Evolutionary conservation across 768 basidiomycete species (phyloP).

Genomic region (Lactarius tabidus): DNA sequence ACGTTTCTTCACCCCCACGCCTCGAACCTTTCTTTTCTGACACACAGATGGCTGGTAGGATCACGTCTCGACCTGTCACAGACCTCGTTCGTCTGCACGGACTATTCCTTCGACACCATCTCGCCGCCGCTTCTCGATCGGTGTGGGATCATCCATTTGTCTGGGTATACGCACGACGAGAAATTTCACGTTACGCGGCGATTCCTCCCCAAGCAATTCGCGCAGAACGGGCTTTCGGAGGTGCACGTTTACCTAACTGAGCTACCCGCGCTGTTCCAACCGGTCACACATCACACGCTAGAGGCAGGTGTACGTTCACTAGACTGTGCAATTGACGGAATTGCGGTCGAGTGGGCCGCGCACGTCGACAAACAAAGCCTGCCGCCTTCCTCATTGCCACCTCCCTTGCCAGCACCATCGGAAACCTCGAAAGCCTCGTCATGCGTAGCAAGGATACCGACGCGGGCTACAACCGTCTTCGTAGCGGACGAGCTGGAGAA

Average conservation of each 20-base stretch:
- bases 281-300: constrained; percentile 74
- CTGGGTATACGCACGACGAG: constrained; percentile 85
- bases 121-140: too few species aligned
- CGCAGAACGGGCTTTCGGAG: constrained; percentile 65
- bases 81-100: constrained; percentile 94
- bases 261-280: too few species aligned
- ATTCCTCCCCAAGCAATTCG: constrained; percentile 86
- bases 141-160: too few species aligned
- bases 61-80: too few species aligned
- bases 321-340: constrained; percentile 84
- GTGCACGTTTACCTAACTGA: constrained; percentile 63
- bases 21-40: constrained; percentile 33
- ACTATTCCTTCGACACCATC: constrained; percentile 89
- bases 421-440: neutral
- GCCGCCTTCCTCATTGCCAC: constrained; percentile 15
- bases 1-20: constrained; percentile 27
- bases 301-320: constrained; percentile 90
- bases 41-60: too few species aligned
- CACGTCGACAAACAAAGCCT: constrained; percentile 42
- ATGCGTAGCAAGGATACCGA: neutral
- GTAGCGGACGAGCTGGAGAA: constrained; percentile 80
- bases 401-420: neutral
- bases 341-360: constrained; percentile 89
- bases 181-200: constrained; percentile 84
- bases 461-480: too few species aligned